Evolutionary conservation across 2,329 filamentous ascomycete genomes (phyloP).

Genomic region (Thielaviopsis ethacetica): DNA sequence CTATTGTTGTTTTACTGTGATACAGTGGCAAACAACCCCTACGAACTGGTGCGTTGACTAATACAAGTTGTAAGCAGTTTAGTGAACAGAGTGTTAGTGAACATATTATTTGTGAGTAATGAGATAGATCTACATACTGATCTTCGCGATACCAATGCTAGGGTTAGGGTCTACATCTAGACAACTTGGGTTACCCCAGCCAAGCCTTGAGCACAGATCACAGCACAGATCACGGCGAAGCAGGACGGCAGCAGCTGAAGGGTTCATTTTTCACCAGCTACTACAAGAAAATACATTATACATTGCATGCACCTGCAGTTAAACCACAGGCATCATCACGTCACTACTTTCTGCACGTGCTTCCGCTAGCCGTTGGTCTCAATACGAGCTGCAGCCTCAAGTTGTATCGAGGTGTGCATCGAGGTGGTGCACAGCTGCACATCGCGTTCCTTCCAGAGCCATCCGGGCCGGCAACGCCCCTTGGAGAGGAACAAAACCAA

Average conservation of each 20-base stretch:
- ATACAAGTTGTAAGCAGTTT: not conserved
- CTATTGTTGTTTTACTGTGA: not conserved
- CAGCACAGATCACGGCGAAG: not conserved
- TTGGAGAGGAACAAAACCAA: not conserved
- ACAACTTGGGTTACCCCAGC: not conserved
- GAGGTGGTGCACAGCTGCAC: too few species aligned
- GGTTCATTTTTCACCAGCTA: not conserved
- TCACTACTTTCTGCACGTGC: not conserved
- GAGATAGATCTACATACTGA: not conserved
- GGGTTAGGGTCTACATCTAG: not conserved
- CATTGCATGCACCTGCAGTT: too few species aligned
- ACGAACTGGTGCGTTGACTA: not conserved
- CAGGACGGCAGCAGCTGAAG: not conserved
- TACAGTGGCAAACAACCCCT: not conserved
- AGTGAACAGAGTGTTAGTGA: too few species aligned
- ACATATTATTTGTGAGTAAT: not conserved
- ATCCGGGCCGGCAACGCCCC: too few species aligned
- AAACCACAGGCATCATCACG: not conserved
- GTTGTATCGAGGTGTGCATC: not conserved
- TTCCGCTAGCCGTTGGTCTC: not conserved
- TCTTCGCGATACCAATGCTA: not conserved
- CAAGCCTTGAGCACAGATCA: not conserved
- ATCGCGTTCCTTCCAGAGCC: not conserved
- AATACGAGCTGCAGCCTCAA: not conserved
- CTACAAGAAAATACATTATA: too few species aligned